A percentile compares a stretch with the other conserved stretches of the same genome.
These are phyloP conservation scores for Rhynchospora pubera DNA, from an alignment of 176 grass and related monocot species.

Conservation along the genomic window DNA sequence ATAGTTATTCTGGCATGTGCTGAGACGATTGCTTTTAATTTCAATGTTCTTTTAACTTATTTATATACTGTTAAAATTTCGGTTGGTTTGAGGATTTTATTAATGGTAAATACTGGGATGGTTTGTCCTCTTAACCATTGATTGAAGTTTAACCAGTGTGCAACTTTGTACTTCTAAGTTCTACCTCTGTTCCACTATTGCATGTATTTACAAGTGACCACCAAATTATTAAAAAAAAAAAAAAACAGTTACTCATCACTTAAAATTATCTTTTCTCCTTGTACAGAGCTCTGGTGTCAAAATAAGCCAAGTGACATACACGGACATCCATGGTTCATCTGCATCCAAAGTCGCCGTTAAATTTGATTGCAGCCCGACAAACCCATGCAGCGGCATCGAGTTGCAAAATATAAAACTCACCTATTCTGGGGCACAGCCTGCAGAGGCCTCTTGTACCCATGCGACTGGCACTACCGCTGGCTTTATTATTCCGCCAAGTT, in stretches of 20 bases:
- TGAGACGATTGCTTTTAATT: background rate
- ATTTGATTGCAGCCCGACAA: constrained; percentile 30
- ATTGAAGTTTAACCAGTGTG: background rate
- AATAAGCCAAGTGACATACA: constrained; percentile 30
- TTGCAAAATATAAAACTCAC: constrained; percentile 30
- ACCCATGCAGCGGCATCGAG: constrained; percentile 28
- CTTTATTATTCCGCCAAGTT: constrained; percentile 29
- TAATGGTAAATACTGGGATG: background rate
- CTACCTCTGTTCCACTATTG: background rate
- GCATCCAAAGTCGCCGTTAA: constrained; percentile 34
- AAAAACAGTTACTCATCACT: too few relatives aligned
- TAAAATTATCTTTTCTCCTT: background rate
- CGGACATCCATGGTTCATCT: constrained; percentile 31
- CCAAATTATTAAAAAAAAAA: too few relatives aligned
- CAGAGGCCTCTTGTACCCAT: constrained; percentile 21
- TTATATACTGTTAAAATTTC: background rate
- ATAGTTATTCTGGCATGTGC: background rate
- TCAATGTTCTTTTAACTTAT: background rate
- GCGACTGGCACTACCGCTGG: constrained; percentile 17
- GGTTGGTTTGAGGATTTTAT: background rate
- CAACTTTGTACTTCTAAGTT: background rate
- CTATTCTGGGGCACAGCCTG: background rate
- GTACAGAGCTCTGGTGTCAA: constrained; percentile 25
- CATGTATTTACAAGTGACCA: background rate
- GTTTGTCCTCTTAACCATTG: background rate